These are phyloP conservation scores for Tricholoma sp. DNA, from an alignment of 768 basidiomycete species.

Conservation along the genomic window DNA sequence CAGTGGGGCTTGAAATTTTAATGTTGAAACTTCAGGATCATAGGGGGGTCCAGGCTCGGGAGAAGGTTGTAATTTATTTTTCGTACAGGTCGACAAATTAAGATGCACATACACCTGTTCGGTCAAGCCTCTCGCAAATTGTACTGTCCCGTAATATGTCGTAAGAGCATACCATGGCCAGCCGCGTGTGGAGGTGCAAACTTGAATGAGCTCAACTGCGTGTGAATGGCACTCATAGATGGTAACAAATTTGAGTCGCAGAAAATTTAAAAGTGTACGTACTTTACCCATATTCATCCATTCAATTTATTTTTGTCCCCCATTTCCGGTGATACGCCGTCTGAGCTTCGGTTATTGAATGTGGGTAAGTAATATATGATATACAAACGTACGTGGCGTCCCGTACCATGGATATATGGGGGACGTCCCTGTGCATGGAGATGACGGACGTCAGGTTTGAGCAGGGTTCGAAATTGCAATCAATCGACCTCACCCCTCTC, in stretches of 20 bases:
- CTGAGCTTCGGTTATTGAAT: background rate
- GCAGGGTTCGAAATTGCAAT: background rate
- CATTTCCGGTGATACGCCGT: background rate
- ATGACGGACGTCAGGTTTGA: background rate
- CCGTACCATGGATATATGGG: slow-evolving; percentile 1
- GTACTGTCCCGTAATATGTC: background rate
- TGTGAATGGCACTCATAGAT: background rate
- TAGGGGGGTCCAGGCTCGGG: background rate
- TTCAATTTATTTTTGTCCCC: background rate
- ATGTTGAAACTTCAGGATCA: background rate
- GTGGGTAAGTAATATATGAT: background rate
- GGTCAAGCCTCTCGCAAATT: background rate
- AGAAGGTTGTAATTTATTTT: background rate
- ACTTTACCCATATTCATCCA: background rate
- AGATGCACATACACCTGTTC: background rate
- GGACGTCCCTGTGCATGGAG: background rate
- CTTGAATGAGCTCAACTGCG: background rate
- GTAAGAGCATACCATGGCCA: background rate
- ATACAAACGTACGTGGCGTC: background rate
- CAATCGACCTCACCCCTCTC: background rate
- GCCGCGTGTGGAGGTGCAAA: background rate
- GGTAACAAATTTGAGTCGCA: background rate
- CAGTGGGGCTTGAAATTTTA: background rate
- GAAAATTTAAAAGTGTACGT: background rate
- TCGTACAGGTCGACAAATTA: background rate